Conservation (phyloP, 2,329 filamentous ascomycete genomes). For the Alternaria incomplexa region DNA sequence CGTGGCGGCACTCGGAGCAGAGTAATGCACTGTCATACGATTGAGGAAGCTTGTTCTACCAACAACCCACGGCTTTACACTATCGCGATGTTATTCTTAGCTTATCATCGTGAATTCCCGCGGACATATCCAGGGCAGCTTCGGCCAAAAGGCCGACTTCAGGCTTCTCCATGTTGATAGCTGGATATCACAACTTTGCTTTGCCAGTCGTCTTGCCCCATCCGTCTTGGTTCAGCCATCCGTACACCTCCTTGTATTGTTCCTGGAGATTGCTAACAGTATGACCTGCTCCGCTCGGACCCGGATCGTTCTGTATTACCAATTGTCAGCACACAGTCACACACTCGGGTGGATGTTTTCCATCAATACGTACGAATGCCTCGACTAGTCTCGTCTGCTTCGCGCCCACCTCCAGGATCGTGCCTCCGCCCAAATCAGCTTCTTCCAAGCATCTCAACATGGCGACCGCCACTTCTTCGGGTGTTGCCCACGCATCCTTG, state of each 20-base stretch:
- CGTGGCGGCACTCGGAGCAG: neutral
- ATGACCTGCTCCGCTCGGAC: constrained; percentile 57
- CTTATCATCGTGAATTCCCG: neutral
- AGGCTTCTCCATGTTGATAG: neutral
- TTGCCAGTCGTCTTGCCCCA: constrained; percentile 59
- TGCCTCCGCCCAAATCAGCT: constrained; percentile 52
- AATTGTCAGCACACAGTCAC: neutral
- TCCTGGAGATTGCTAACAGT: constrained; percentile 51
- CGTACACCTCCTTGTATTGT: constrained; percentile 58
- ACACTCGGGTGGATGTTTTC: neutral
- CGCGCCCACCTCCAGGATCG: constrained; percentile 63
- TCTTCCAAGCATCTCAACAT: constrained; percentile 64
- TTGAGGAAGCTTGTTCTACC: neutral
- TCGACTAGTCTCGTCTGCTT: constrained; percentile 58
- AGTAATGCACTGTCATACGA: neutral
- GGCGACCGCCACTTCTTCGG: constrained; percentile 65
- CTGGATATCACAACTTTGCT: constrained; percentile 5
- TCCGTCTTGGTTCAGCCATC: constrained; percentile 53
- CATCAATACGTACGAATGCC: constrained; percentile 38
- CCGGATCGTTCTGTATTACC: constrained; percentile 55
- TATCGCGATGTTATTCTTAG: neutral
- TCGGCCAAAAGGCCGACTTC: neutral
- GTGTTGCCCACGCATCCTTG: constrained; percentile 63
- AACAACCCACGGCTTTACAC: neutral
- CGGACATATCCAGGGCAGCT: neutral